A percentile compares a stretch with the other conserved stretches of the same genome.
Conservation (phyloP, 257 asterid genomes). For the Solanum dulcamara region DNA sequence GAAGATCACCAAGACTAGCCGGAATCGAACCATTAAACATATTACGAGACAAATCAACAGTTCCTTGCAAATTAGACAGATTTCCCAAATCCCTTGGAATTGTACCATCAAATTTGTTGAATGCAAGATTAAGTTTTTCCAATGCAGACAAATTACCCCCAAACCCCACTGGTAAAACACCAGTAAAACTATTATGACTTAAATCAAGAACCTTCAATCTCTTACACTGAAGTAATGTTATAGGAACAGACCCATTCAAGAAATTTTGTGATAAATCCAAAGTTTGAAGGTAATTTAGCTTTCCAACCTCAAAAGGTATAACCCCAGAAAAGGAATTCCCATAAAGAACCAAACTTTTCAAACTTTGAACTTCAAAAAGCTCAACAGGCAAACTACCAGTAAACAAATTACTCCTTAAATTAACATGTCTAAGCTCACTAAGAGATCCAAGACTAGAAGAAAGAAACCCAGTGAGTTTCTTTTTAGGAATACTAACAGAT, state of each 20-base stretch:
- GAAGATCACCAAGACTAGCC: conserved; percentile 65
- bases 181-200: conserved; percentile 48
- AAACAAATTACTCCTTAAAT: conserved; percentile 55
- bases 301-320: conserved; percentile 56
- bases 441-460: conserved; percentile 67
- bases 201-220: conserved; percentile 50
- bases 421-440: conserved; percentile 62
- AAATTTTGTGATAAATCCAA: conserved; percentile 62
- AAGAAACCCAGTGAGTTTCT: conserved; percentile 58
- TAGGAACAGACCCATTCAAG: conserved; percentile 59
- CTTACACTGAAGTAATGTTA: conserved; percentile 38
- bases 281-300: conserved; percentile 47
- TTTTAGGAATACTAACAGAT: conserved; percentile 55
- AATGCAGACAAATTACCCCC: conserved; percentile 46
- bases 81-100: conserved; percentile 64
- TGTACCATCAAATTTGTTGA: conserved; percentile 44
- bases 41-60: conserved; percentile 74
- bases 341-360: conserved; percentile 81
- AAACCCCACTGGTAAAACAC: conserved; percentile 47
- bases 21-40: conserved; percentile 67
- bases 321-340: conserved; percentile 64
- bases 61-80: conserved; percentile 57
- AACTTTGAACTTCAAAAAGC: conserved; percentile 40
- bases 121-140: conserved; percentile 62
- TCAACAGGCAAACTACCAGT: conserved; percentile 44